Percentiles rank a stretch among this genome's conserved stretches.
Conservation (phyloP, 805 yeast species). For the Starmera pachycereana region DNA sequence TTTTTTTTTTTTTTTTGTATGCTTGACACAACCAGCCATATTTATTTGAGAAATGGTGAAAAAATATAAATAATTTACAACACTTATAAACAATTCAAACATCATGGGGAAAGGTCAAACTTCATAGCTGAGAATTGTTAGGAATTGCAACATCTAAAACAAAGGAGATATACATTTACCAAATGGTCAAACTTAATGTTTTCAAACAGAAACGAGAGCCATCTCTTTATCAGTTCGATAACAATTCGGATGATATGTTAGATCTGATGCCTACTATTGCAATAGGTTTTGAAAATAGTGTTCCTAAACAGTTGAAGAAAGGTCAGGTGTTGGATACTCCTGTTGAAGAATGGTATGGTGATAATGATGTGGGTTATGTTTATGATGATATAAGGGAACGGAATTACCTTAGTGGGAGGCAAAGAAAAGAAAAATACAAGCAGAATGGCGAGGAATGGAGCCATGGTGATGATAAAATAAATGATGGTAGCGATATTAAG, state of each 20-base stretch:
- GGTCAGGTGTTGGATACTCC: slow-evolving; percentile 15
- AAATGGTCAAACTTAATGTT: neutral
- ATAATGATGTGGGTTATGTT: neutral
- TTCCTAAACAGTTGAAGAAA: slow-evolving; percentile 8
- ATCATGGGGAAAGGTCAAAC: neutral
- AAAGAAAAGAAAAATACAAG: no score
- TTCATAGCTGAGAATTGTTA: neutral
- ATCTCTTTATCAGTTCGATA: slow-evolving; percentile 6
- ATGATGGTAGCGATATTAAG: no score
- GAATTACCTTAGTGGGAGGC: no score
- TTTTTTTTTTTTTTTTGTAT: no score
- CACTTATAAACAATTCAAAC: no score
- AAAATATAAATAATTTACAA: no score
- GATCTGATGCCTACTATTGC: slow-evolving; percentile 19
- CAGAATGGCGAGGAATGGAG: no score
- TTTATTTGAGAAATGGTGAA: no score
- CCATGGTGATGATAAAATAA: no score
- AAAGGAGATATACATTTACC: neutral
- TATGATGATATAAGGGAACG: neutral
- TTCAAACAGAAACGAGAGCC: neutral
- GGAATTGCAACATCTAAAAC: no score
- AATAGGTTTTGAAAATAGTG: slow-evolving; percentile 17
- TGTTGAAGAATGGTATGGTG: slow-evolving; percentile 14
- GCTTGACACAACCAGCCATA: no score
- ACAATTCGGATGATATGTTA: slow-evolving; percentile 12